A percentile compares a stretch with the other conserved stretches of the same genome.
Evolutionary conservation across 257 asterid genomes (phyloP).

Genomic region (Nicotiana undulata): DNA sequence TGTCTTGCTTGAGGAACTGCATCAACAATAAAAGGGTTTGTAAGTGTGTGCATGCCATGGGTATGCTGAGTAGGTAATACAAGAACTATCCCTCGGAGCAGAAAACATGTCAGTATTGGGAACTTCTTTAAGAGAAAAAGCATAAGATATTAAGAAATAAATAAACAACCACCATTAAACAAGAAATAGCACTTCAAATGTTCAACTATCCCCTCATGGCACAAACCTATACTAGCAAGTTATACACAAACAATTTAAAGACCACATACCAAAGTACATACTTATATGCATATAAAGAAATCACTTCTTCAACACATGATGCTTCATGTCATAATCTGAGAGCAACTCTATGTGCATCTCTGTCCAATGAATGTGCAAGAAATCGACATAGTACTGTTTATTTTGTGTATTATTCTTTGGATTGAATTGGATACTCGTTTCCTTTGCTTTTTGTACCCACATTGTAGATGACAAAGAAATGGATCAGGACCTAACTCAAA

Average conservation of each 20-base stretch:
- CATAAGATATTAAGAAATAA: background rate
- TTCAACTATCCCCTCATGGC: background rate
- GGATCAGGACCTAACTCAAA: no score
- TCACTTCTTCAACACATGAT: background rate
- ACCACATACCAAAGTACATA: no score
- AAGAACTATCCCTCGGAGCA: background rate
- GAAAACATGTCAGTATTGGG: background rate
- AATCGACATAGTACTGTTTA: background rate
- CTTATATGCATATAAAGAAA: background rate
- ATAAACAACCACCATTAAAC: no score
- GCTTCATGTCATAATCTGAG: background rate
- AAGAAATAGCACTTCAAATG: background rate
- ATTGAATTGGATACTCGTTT: no score
- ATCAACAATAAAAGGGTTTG: slow-evolving; percentile 17
- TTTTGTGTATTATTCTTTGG: background rate
- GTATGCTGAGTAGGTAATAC: background rate
- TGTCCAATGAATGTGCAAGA: background rate
- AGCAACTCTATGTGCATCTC: background rate
- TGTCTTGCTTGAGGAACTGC: slow-evolving; percentile 56
- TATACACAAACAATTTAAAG: background rate
- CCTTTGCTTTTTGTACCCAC: no score
- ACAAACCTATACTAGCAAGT: background rate
- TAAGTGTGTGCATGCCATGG: background rate
- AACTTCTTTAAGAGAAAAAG: background rate
- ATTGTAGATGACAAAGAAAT: no score